A percentile compares a stretch with the other conserved stretches of the same genome.
These are phyloP conservation scores for Chytriomyces sp. DNA, from an alignment of 192 early-diverging fungal species.

Conservation along the genomic window DNA sequence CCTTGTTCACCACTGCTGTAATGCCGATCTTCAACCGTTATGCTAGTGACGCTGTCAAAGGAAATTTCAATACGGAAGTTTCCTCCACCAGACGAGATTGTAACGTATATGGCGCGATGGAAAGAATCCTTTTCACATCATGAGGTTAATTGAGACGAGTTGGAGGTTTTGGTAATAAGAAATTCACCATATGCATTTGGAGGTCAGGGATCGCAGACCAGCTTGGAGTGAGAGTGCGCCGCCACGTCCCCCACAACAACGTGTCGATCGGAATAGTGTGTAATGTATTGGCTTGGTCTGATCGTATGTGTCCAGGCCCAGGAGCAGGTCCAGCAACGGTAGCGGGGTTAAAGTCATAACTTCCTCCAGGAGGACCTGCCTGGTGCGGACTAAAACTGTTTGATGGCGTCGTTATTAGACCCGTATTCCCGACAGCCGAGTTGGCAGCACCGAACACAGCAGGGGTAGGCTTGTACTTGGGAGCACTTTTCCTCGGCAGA, in stretches of 20 bases:
- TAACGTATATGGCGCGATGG: conserved; percentile 7
- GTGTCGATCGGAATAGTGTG: conserved; percentile 20
- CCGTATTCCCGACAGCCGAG: neutral
- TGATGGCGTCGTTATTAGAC: neutral
- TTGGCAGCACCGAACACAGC: neutral
- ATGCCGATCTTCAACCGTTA: conserved; percentile 8
- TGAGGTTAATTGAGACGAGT: too few relatives aligned
- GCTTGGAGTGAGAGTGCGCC: conserved; percentile 4
- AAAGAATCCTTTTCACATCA: too few relatives aligned
- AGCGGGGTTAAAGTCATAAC: too few relatives aligned
- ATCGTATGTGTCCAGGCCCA: too few relatives aligned
- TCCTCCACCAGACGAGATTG: neutral
- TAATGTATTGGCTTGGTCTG: too few relatives aligned
- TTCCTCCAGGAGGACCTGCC: too few relatives aligned
- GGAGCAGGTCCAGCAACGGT: too few relatives aligned
- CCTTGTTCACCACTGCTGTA: neutral
- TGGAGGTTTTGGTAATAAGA: too few relatives aligned
- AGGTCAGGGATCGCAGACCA: conserved; percentile 6
- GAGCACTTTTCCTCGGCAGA: neutral
- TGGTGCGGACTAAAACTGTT: too few relatives aligned
- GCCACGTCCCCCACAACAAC: conserved; percentile 18
- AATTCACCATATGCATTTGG: conserved; percentile 29
- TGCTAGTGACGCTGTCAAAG: neutral
- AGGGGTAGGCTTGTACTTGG: conserved; percentile 16
- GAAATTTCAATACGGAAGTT: conserved; percentile 21